Evolutionary conservation across 768 basidiomycete species (phyloP), one percentile per base, ranked within the genome.

Genomic region (Xerocomellus chrysenteron): DNA sequence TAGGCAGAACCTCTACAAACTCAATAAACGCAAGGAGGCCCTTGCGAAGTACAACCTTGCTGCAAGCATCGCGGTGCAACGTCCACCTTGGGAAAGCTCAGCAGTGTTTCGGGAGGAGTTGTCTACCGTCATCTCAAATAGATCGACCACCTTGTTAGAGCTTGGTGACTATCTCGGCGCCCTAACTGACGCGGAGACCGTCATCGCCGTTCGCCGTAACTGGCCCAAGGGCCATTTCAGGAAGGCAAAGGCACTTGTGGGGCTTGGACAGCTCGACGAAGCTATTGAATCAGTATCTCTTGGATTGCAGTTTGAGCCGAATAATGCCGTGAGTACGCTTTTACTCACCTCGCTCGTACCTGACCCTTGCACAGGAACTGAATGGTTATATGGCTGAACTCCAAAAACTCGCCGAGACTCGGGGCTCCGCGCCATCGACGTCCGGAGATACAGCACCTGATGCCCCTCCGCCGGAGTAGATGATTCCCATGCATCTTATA

Each of bases 171-270:
- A 78, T 63, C 78, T 92, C 49, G 81, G 83, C 24, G 88, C 94
- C 5, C 75, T 95, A 9, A 86, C 86, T 28, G 97, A 99, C 67
- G 94, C 97, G 0, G 94, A 98, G 54, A 86, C 87, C 2, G 94
- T 98, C 66, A 87, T 97, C 41, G 73, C 82, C 60, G 75, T 97
- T 50, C 90, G 93, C 66, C 79, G 86, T 54, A 86, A 85, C 44
- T 98, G 96, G 95, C 84, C 90, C 65, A 99, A 98, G 68, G 97
- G 94, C 0, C 92, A 98, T 72, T 97, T 97, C 79, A 81, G 97
- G 56, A 94, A 90, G 68, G 90, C 92, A 2, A 93, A 92, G 68
- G 93, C 96, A 0, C 76, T 99, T 42, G 76, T 90, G 2, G 92
- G 82, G 21, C 77, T 99, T 48, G 80, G 79, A 4, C 74, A 78